Percentiles rank a stretch among this genome's conserved stretches.
These are phyloP conservation scores for Microdochium bolleyi DNA, from an alignment of 2,329 filamentous ascomycete genomes.

Conservation along the genomic window DNA sequence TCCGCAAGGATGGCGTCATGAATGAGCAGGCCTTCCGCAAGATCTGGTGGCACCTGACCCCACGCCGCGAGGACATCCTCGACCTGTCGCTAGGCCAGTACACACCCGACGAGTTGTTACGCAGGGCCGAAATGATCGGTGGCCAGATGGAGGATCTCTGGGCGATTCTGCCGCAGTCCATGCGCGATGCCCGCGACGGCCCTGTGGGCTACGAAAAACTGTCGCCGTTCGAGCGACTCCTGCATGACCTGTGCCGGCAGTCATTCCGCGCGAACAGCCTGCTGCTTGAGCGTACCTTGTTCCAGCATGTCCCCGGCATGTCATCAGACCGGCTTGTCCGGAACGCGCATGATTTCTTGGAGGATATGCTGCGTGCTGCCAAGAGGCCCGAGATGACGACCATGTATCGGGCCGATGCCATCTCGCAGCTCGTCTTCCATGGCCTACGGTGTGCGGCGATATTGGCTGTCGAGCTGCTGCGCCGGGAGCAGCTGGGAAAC, in stretches of 20 bases:
- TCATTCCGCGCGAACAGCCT: constrained; percentile 17
- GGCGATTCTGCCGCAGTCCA: background rate
- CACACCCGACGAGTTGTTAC: background rate
- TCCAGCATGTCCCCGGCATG: constrained; percentile 20
- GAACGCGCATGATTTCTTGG: constrained; percentile 18
- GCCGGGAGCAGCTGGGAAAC: constrained; percentile 20
- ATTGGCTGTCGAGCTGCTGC: constrained; percentile 24
- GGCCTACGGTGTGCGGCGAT: constrained; percentile 24
- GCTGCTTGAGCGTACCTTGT: constrained; percentile 22
- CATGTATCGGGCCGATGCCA: constrained; percentile 18
- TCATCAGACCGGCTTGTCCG: constrained; percentile 20
- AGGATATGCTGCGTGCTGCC: constrained; percentile 21
- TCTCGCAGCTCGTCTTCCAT: constrained; percentile 18
- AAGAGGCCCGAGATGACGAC: constrained; percentile 20
- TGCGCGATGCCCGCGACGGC: constrained; percentile 4
- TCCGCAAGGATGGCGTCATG: background rate
- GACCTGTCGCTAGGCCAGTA: background rate
- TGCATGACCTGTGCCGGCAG: constrained; percentile 12
- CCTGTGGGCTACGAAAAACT: constrained; percentile 9
- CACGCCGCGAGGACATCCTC: background rate
- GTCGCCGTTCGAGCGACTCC: constrained; percentile 15
- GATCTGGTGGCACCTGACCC: background rate
- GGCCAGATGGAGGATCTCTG: background rate
- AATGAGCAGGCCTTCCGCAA: background rate
- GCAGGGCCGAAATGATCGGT: background rate